These are phyloP conservation scores for Kodamaea jinghongensis DNA, from an alignment of 805 yeast genomes.

Conservation along the genomic window DNA sequence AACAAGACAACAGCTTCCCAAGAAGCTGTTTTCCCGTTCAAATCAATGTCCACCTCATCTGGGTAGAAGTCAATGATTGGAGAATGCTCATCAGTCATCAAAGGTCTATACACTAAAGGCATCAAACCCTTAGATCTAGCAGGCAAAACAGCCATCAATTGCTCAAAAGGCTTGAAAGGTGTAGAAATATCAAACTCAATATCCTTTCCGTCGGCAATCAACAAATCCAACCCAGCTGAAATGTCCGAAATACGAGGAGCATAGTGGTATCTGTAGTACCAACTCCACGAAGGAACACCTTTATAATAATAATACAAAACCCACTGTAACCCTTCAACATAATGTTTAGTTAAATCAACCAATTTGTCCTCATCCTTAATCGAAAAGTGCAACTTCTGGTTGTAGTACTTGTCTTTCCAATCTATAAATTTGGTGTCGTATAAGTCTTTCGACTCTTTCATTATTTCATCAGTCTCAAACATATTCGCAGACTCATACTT, in stretches of 20 bases:
- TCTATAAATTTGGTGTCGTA: slow-evolving; percentile 70
- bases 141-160: slow-evolving; percentile 95
- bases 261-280: slow-evolving; percentile 89
- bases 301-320: slow-evolving; percentile 85
- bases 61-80: slow-evolving; percentile 93
- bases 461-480: slow-evolving; percentile 56
- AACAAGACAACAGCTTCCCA: slow-evolving; percentile 98
- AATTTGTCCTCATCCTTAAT: slow-evolving; percentile 59
- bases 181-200: slow-evolving; percentile 63
- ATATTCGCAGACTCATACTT: slow-evolving; percentile 62
- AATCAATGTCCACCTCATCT: slow-evolving; percentile 77
- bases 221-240: slow-evolving; percentile 62
- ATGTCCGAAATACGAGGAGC: slow-evolving; percentile 94
- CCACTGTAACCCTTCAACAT: slow-evolving; percentile 96
- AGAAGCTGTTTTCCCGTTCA: slow-evolving; percentile 91
- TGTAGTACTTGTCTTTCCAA: slow-evolving; percentile 88
- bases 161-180: slow-evolving; percentile 93
- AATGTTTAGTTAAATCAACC: slow-evolving; percentile 67
- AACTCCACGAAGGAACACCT: slow-evolving; percentile 94
- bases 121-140: slow-evolving; percentile 81
- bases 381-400: slow-evolving; percentile 71
- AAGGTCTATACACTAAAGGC: slow-evolving; percentile 71
- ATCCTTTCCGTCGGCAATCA: slow-evolving; percentile 27
- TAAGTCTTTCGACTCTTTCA: slow-evolving; percentile 50
- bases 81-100: slow-evolving; percentile 83